Conservation (phyloP, 2,329 filamentous ascomycete genomes). For the Cladophialophora carrionii region DNA sequence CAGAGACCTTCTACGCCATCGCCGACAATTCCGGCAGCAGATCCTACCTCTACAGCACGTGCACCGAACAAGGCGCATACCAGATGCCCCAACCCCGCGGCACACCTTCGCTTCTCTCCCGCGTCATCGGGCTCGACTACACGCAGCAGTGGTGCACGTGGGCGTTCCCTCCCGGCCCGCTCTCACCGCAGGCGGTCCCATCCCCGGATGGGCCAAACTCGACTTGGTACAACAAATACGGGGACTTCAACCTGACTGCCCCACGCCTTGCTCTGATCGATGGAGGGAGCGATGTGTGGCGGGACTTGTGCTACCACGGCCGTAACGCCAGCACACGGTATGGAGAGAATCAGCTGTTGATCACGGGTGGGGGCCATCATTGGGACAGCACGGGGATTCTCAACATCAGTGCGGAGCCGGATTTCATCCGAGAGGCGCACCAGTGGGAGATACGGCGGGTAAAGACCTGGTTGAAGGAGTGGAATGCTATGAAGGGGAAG, state of each 20-base stretch:
- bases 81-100: conserved; percentile 50
- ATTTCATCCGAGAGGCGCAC: conserved; percentile 57
- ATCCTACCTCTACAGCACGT: conserved; percentile 56
- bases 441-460: conserved; percentile 56
- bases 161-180: conserved; percentile 55
- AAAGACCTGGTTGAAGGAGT: conserved; percentile 44
- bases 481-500: conserved; percentile 20
- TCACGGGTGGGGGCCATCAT: conserved; percentile 57
- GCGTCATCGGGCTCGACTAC: conserved; percentile 54
- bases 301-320: conserved; percentile 57
- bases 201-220: conserved; percentile 50
- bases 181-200: conserved; percentile 33
- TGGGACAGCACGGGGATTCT: conserved; percentile 55
- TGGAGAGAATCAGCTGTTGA: conserved; percentile 55
- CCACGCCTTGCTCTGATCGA: conserved; percentile 57
- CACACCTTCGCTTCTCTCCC: conserved; percentile 52
- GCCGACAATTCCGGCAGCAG: conserved; percentile 47
- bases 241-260: conserved; percentile 53
- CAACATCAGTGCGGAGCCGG: conserved; percentile 52
- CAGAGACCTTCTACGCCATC: conserved; percentile 51
- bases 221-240: conserved; percentile 52
- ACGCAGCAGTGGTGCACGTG: conserved; percentile 61
- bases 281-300: conserved; percentile 58
- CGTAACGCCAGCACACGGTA: conserved; percentile 48
- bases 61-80: conserved; percentile 55